Conservation (phyloP, 495 filamentous ascomycete genomes). For the Penicillium odoratum region DNA sequence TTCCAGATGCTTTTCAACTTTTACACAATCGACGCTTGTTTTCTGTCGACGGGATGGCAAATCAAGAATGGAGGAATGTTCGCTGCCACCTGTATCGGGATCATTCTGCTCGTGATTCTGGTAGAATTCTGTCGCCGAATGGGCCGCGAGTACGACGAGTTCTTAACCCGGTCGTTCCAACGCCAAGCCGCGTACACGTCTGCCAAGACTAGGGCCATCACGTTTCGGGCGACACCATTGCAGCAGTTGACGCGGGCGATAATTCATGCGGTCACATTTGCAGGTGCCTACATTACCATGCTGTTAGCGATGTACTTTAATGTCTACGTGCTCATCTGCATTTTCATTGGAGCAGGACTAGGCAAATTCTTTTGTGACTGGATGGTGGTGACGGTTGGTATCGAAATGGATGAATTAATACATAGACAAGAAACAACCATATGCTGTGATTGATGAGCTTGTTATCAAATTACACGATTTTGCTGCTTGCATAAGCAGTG, state of each 20-base stretch:
- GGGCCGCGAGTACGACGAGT: slow-evolving; percentile 57
- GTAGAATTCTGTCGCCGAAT: slow-evolving; percentile 61
- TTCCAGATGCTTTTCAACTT: slow-evolving; percentile 71
- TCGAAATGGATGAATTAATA: background rate
- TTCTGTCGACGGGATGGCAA: slow-evolving; percentile 62
- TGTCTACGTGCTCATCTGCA: slow-evolving; percentile 59
- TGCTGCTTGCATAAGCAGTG: too few relatives aligned
- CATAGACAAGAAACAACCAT: background rate
- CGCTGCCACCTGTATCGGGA: slow-evolving; percentile 65
- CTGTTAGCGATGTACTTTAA: slow-evolving; percentile 63
- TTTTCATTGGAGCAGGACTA: slow-evolving; percentile 58
- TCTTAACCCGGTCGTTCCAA: slow-evolving; percentile 46
- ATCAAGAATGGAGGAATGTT: slow-evolving; percentile 59
- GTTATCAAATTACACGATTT: too few relatives aligned
- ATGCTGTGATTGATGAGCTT: background rate
- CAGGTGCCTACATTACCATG: slow-evolving; percentile 67
- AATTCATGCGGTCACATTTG: slow-evolving; percentile 63
- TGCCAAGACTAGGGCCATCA: slow-evolving; percentile 6
- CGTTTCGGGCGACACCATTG: slow-evolving; percentile 47
- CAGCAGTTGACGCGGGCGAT: slow-evolving; percentile 59
- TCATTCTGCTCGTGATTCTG: slow-evolving; percentile 58
- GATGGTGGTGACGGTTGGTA: slow-evolving; percentile 25
- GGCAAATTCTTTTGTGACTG: slow-evolving; percentile 58
- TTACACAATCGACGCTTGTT: slow-evolving; percentile 64
- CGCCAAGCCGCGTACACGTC: slow-evolving; percentile 25